These are phyloP conservation scores for Apostasia ramifera DNA, from an alignment of 106 monocot species.

Conservation along the genomic window DNA sequence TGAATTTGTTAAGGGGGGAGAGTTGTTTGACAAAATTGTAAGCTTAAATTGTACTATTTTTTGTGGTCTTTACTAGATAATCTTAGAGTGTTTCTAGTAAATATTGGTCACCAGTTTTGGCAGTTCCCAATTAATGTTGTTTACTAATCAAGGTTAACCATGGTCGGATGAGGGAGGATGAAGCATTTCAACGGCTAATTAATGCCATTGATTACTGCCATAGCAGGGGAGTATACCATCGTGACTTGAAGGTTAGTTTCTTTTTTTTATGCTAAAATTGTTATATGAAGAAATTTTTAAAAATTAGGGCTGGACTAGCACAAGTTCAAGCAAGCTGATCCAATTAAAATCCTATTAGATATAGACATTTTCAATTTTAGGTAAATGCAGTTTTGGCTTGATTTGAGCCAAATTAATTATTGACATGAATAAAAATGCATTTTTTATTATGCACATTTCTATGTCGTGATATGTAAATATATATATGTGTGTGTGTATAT, in stretches of 20 bases:
- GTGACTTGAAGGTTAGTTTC: conserved; percentile 42
- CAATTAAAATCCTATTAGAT: too few species aligned
- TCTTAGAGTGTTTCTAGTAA: neutral
- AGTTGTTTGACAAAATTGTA: conserved; percentile 79
- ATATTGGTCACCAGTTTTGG: neutral
- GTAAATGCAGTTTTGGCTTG: too few species aligned
- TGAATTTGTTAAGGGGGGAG: conserved; percentile 56
- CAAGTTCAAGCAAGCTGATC: too few species aligned
- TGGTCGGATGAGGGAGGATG: conserved; percentile 53
- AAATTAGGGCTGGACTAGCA: too few species aligned
- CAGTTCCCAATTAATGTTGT: neutral
- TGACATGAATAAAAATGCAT: too few species aligned
- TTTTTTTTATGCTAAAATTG: neutral
- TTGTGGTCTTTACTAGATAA: neutral
- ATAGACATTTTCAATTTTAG: too few species aligned
- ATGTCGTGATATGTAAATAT: too few species aligned
- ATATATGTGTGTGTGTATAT: too few species aligned
- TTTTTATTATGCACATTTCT: too few species aligned
- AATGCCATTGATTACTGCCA: conserved; percentile 62
- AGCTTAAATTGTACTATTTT: conserved; percentile 12
- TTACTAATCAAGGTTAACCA: conserved; percentile 21
- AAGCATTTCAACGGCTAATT: conserved; percentile 56
- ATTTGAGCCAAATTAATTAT: too few species aligned
- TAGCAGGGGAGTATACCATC: conserved; percentile 52
- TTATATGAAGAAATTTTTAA: too few species aligned